These are phyloP conservation scores for Microstroma glucosiphilum DNA, from an alignment of 1,284 basidiomycete species.

Conservation along the genomic window DNA sequence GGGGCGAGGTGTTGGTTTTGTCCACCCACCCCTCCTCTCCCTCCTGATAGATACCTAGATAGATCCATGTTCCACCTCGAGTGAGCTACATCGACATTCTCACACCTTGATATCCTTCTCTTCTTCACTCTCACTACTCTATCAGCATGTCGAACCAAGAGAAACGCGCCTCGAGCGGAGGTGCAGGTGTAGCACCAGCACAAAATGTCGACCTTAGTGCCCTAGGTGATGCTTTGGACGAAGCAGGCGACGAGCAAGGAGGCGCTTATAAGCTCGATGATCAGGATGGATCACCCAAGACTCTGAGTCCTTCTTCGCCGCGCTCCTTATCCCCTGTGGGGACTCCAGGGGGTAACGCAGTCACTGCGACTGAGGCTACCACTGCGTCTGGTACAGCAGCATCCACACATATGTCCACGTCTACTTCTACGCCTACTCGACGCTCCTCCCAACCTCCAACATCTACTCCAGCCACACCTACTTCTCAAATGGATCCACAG, in stretches of 20 bases:
- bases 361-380: neutral
- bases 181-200: neutral
- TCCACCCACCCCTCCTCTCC: too few species aligned
- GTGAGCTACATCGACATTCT: too few species aligned
- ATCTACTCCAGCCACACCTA: conserved; percentile 2
- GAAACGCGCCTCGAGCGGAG: too few species aligned
- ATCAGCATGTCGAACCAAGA: too few species aligned
- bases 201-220: neutral
- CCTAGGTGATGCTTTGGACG: neutral
- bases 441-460: neutral
- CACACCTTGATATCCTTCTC: too few species aligned
- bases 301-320: neutral
- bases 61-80: too few species aligned
- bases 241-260: neutral
- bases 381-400: neutral
- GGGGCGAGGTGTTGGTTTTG: too few species aligned
- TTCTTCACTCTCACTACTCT: too few species aligned
- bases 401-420: neutral
- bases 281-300: neutral
- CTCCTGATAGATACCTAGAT: too few species aligned
- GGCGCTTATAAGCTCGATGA: neutral
- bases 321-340: neutral
- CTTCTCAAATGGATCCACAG: neutral
- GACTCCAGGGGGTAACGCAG: neutral
- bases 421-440: conserved; percentile 4